Evolutionary conservation across 768 basidiomycete species (phyloP).

Genomic region (Pleurotus tuber-regium): DNA sequence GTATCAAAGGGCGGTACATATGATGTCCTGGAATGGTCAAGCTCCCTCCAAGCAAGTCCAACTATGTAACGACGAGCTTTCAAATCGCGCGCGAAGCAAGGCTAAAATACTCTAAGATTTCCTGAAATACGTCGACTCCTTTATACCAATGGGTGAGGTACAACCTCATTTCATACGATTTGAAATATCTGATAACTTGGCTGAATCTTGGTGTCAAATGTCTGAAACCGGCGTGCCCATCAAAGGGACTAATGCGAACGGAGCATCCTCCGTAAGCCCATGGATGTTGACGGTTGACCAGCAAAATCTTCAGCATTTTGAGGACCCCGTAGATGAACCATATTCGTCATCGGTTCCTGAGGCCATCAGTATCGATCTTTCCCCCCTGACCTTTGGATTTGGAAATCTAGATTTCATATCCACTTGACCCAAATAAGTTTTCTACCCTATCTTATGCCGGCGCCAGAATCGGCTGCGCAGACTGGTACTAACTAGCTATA

Average conservation of each 20-base stretch:
- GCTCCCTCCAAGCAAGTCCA: too few relatives aligned
- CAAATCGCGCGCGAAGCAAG: too few relatives aligned
- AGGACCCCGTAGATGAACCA: neutral
- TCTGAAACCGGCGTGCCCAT: too few relatives aligned
- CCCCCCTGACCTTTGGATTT: conserved; percentile 5
- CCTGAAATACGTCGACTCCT: neutral
- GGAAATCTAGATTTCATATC: conserved; percentile 10
- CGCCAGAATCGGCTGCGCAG: conserved; percentile 9
- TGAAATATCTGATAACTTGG: neutral
- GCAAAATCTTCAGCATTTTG: neutral
- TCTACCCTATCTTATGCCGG: conserved; percentile 4
- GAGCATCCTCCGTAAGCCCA: neutral
- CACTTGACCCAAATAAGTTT: conserved; percentile 5
- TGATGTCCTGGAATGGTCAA: conserved; percentile 9
- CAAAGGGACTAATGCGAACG: too few relatives aligned
- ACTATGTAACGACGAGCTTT: too few relatives aligned
- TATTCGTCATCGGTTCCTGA: conserved; percentile 11
- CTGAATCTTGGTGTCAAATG: neutral
- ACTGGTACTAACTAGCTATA: conserved; percentile 6
- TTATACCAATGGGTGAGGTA: neutral
- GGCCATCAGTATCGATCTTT: conserved; percentile 8
- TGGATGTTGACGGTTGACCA: neutral
- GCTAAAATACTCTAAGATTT: too few relatives aligned
- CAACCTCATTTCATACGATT: neutral
- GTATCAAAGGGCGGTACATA: conserved; percentile 2